These are phyloP conservation scores for Myxozyma nipponensis DNA, from an alignment of 805 yeast species.

Conservation along the genomic window DNA sequence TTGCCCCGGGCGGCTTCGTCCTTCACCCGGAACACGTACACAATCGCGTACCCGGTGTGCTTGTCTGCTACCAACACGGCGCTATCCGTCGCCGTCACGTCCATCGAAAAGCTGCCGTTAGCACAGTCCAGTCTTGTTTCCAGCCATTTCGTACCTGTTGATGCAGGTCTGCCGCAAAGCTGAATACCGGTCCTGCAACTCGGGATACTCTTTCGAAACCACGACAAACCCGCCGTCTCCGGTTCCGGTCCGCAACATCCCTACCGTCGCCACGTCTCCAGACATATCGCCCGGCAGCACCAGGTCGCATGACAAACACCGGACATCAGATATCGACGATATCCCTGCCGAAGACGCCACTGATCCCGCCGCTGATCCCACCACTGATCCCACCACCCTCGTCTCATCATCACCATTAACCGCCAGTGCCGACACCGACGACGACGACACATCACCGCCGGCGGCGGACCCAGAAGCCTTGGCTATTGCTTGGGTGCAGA, in stretches of 20 bases:
- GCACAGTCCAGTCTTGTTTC: neutral
- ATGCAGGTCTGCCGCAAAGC: slow-evolving; percentile 34
- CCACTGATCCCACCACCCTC: too few relatives aligned
- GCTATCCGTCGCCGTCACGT: neutral
- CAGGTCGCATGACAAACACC: slow-evolving; percentile 30
- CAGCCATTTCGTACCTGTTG: neutral
- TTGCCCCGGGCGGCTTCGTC: slow-evolving; percentile 12
- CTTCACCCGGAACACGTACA: slow-evolving; percentile 3
- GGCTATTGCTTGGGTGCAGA: slow-evolving; percentile 32
- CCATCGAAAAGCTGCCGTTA: slow-evolving; percentile 1
- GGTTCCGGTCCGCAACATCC: too few relatives aligned
- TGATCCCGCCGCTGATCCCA: too few relatives aligned
- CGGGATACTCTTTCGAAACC: slow-evolving; percentile 32
- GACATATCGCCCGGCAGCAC: slow-evolving; percentile 27
- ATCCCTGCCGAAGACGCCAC: too few relatives aligned
- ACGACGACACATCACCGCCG: neutral
- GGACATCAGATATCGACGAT: neutral
- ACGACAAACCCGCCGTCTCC: neutral
- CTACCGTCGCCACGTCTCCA: too few relatives aligned
- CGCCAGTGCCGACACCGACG: neutral
- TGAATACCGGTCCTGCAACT: slow-evolving; percentile 29
- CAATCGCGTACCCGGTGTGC: slow-evolving; percentile 14
- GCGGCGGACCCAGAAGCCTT: neutral
- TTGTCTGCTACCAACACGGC: slow-evolving; percentile 16
- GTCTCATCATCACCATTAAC: neutral